These are phyloP conservation scores for Pyrenula massariospora DNA, from an alignment of 495 filamentous ascomycete genomes.

Conservation along the genomic window DNA sequence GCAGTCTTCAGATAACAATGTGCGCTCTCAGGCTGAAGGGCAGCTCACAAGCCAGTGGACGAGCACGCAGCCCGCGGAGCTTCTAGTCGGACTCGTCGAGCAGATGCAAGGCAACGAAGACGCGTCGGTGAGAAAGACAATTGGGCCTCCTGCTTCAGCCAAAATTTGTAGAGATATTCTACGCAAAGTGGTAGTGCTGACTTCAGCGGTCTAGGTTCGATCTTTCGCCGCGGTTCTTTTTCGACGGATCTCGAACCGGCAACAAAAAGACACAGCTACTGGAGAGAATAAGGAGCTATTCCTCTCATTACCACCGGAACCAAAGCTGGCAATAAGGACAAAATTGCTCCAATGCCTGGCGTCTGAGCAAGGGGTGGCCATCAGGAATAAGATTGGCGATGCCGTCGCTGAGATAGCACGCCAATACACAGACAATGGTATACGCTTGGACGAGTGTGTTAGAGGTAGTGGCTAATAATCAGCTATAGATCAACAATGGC, in stretches of 20 bases:
- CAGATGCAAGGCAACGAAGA: slow-evolving; percentile 68
- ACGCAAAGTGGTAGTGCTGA: background rate
- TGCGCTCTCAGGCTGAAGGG: slow-evolving; percentile 78
- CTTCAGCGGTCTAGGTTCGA: slow-evolving; percentile 46
- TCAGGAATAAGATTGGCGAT: slow-evolving; percentile 92
- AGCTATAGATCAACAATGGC: slow-evolving; percentile 79
- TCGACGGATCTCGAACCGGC: slow-evolving; percentile 80
- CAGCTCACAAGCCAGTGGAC: slow-evolving; percentile 86
- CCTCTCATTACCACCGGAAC: slow-evolving; percentile 55
- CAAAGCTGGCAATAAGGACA: slow-evolving; percentile 64
- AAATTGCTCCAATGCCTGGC: slow-evolving; percentile 70
- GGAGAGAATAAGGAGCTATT: slow-evolving; percentile 72
- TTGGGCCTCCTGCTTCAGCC: background rate
- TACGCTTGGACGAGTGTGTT: too few relatives aligned
- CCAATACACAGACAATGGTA: slow-evolving; percentile 86
- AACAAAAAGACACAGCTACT: slow-evolving; percentile 59
- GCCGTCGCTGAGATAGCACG: slow-evolving; percentile 90
- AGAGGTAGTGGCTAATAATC: too few relatives aligned
- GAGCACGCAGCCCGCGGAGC: slow-evolving; percentile 61
- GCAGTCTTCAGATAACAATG: slow-evolving; percentile 77
- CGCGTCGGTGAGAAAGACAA: slow-evolving; percentile 43
- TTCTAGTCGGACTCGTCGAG: slow-evolving; percentile 89
- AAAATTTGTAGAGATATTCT: background rate
- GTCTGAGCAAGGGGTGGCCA: slow-evolving; percentile 52
- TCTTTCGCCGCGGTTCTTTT: slow-evolving; percentile 92